A percentile compares a stretch with the other conserved stretches of the same genome.
These are phyloP conservation scores for Hirschioporus abietinus DNA, from an alignment of 768 basidiomycete species.

Conservation along the genomic window DNA sequence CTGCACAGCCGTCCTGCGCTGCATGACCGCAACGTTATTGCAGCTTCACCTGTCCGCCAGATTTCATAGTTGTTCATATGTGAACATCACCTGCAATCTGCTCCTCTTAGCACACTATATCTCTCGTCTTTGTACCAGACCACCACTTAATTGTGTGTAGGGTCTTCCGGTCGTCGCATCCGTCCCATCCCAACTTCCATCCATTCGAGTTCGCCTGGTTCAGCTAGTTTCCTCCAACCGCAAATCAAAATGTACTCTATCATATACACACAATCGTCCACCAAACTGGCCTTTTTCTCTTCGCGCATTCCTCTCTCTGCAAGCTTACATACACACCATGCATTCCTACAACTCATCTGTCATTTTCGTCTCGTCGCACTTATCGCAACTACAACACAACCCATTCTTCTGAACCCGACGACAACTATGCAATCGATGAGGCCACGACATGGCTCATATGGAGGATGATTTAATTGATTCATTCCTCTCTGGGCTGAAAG, in stretches of 20 bases:
- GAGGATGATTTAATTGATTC: constrained; percentile 1
- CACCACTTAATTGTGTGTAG: constrained; percentile 2
- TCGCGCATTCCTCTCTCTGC: constrained; percentile 5
- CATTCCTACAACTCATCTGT: constrained; percentile 5
- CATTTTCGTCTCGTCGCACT: constrained; percentile 3
- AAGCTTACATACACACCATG: constrained; percentile 3
- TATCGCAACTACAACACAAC: not conserved
- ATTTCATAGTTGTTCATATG: constrained; percentile 40
- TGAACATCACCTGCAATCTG: constrained; percentile 21
- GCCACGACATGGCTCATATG: not conserved
- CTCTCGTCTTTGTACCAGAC: constrained; percentile 9
- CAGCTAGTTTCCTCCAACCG: not conserved
- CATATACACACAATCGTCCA: constrained; percentile 4
- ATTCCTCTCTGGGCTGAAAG: constrained; percentile 1
- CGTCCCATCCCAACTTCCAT: constrained; percentile 59
- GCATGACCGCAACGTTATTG: constrained; percentile 61
- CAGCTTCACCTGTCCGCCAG: constrained; percentile 41
- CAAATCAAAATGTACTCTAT: constrained; percentile 2
- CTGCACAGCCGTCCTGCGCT: constrained; percentile 77
- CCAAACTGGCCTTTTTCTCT: constrained; percentile 3
- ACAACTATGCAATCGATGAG: constrained; percentile 1
- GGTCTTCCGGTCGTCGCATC: constrained; percentile 13
- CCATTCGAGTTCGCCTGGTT: not conserved
- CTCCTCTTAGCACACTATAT: constrained; percentile 2
- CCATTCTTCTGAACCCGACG: constrained; percentile 1